Conservation (phyloP, 2,329 filamentous ascomycete species). For the Trematosphaeria pertusa region DNA sequence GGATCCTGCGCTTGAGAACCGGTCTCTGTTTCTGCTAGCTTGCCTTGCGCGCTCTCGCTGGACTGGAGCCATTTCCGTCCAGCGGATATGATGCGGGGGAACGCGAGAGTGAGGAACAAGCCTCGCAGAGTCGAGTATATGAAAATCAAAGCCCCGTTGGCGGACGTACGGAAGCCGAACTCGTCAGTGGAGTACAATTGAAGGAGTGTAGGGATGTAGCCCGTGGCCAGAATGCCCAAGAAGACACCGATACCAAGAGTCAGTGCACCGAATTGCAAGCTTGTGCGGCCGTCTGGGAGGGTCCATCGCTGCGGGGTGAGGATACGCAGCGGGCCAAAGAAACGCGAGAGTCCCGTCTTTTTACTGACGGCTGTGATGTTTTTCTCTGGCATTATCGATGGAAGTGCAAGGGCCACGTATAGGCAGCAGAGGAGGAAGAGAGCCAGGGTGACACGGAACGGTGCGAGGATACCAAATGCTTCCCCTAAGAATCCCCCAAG, state of each 20-base stretch:
- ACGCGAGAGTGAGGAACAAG: slow-evolving; percentile 53
- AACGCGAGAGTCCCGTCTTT: slow-evolving; percentile 55
- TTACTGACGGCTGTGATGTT: slow-evolving; percentile 28
- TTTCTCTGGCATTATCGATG: slow-evolving; percentile 58
- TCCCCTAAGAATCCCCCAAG: slow-evolving; percentile 71
- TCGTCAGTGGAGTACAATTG: slow-evolving; percentile 58
- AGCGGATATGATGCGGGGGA: slow-evolving; percentile 52
- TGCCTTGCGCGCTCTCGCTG: slow-evolving; percentile 21
- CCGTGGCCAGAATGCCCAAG: slow-evolving; percentile 71
- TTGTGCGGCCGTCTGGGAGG: slow-evolving; percentile 57
- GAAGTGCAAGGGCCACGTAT: slow-evolving; percentile 53
- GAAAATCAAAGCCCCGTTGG: slow-evolving; percentile 56
- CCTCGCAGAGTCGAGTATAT: slow-evolving; percentile 54
- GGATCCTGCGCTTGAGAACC: slow-evolving; percentile 28
- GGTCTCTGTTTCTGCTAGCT: slow-evolving; percentile 13
- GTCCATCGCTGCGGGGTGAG: slow-evolving; percentile 65
- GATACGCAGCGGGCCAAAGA: slow-evolving; percentile 69
- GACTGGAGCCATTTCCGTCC: slow-evolving; percentile 52
- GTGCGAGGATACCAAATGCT: slow-evolving; percentile 66
- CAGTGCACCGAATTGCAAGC: slow-evolving; percentile 67
- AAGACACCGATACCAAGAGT: slow-evolving; percentile 72
- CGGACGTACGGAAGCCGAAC: slow-evolving; percentile 53
- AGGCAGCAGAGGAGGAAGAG: slow-evolving; percentile 58
- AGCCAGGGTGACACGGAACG: slow-evolving; percentile 69
- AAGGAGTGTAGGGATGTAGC: slow-evolving; percentile 68